Evolutionary conservation across 768 basidiomycete genomes (phyloP).

Genomic region (Serendipita sp.): DNA sequence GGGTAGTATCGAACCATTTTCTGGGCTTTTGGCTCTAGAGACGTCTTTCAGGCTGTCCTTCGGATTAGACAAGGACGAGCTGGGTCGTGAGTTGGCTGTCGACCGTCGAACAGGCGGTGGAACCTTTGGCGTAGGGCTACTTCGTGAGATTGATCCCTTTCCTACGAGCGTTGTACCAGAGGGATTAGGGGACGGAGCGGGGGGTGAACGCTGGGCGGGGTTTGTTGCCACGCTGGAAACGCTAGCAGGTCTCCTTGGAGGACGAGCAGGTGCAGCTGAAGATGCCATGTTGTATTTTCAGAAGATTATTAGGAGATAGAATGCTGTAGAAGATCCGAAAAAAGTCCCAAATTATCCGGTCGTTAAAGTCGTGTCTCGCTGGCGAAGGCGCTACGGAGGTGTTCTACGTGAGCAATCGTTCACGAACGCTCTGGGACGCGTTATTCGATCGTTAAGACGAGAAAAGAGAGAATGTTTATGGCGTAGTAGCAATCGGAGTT

Average conservation of each 20-base stretch:
- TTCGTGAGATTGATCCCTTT: background rate
- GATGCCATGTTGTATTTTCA: background rate
- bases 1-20: background rate
- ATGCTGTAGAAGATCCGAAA: background rate
- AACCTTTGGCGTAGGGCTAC: background rate
- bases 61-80: background rate
- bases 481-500: no score
- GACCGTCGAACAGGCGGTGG: background rate
- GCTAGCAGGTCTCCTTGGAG: conserved; percentile 2
- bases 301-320: background rate
- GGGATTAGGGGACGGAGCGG: background rate
- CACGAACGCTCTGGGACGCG: no score
- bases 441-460: no score
- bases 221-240: background rate
- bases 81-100: background rate
- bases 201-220: background rate
- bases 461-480: no score
- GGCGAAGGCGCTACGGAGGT: no score
- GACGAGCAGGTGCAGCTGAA: background rate
- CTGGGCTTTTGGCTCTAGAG: background rate
- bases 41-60: background rate
- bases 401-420: no score
- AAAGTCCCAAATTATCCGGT: no score
- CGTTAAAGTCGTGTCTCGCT: no score
- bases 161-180: background rate